Evolutionary conservation across 2,329 filamentous ascomycete genomes (phyloP).

Genomic region (Beauveria scarabaeidicola): DNA sequence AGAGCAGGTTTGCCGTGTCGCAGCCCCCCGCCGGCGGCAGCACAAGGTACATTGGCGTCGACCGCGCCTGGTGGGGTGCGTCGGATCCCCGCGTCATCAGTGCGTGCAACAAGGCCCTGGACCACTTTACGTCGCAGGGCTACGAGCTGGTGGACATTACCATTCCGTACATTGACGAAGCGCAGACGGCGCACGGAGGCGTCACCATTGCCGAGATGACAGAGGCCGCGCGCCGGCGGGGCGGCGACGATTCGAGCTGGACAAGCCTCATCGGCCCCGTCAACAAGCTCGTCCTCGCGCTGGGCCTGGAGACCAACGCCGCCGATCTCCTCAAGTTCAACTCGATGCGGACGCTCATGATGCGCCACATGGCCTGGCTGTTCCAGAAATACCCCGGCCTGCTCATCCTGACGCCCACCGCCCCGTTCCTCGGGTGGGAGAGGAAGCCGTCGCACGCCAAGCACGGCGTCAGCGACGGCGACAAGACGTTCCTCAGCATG

Average conservation of each 20-base stretch:
- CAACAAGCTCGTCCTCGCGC: slow-evolving; percentile 61
- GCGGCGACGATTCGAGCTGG: slow-evolving; percentile 38
- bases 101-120: slow-evolving; percentile 53
- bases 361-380: slow-evolving; percentile 67
- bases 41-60: slow-evolving; percentile 63
- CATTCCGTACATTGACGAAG: slow-evolving; percentile 60
- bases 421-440: slow-evolving; percentile 67
- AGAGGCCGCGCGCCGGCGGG: slow-evolving; percentile 34
- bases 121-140: slow-evolving; percentile 43
- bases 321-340: slow-evolving; percentile 66
- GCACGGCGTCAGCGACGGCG: slow-evolving; percentile 70
- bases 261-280: slow-evolving; percentile 51
- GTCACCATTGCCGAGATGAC: slow-evolving; percentile 69
- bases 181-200: slow-evolving; percentile 67
- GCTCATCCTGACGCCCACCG: slow-evolving; percentile 70
- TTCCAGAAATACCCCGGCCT: slow-evolving; percentile 66
- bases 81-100: slow-evolving; percentile 54
- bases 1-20: slow-evolving; percentile 55
- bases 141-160: slow-evolving; percentile 49
- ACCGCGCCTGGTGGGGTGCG: slow-evolving; percentile 40
- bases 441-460: slow-evolving; percentile 47
- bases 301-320: slow-evolving; percentile 56
- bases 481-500: slow-evolving; percentile 69
- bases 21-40: slow-evolving; percentile 31
- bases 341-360: slow-evolving; percentile 64